phyloP scores from a whole-genome alignment of 164 flowering plant genomes.

The Cinnamomum micranthum region DNA sequence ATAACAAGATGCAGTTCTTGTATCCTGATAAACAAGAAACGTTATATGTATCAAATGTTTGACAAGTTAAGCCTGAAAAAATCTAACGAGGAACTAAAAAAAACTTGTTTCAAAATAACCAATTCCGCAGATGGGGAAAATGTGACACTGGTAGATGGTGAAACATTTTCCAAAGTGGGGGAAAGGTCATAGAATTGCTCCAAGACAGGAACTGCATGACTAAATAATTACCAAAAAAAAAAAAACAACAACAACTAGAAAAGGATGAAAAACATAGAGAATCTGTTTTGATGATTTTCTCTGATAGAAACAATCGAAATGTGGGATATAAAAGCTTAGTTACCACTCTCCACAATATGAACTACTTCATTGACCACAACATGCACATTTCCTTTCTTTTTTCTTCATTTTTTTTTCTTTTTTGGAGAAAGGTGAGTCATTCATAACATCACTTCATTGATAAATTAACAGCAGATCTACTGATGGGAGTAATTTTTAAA shows the following conservation, averaged over 20 bases:
- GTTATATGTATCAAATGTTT: not conserved
- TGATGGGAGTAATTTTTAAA: not conserved
- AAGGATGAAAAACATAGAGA: not conserved
- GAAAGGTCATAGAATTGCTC: no score
- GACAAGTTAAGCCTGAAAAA: no score
- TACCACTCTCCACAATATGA: no score
- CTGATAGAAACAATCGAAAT: not conserved
- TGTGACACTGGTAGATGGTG: no score
- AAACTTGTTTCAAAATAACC: no score
- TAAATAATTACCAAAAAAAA: no score
- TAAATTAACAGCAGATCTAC: not conserved
- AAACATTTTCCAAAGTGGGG: no score
- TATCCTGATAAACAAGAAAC: not conserved
- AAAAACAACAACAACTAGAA: no score
- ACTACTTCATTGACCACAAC: not conserved
- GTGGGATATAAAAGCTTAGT: not conserved
- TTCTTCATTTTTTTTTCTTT: no score
- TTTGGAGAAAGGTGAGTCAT: not conserved
- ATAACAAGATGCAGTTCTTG: not conserved
- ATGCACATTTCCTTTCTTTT: not conserved
- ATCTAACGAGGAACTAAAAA: no score
- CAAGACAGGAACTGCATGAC: no score
- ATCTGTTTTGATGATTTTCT: not conserved
- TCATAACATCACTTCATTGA: not conserved
- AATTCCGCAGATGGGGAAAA: no score